These are phyloP conservation scores for Climacium dendroides DNA, from an alignment of 225 moss, liverwort and hornwort species.

Conservation along the genomic window DNA sequence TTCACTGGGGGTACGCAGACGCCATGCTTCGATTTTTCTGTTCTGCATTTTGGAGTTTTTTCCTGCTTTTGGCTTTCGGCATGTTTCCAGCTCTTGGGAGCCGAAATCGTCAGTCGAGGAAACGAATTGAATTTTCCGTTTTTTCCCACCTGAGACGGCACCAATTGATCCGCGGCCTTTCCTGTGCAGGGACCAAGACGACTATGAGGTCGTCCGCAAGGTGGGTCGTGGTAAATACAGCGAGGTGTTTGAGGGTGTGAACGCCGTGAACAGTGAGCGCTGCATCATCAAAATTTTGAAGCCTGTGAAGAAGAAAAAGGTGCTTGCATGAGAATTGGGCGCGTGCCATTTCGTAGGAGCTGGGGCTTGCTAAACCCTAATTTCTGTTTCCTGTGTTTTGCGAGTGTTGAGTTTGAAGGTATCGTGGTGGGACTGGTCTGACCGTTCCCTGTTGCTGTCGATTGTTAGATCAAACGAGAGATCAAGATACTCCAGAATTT, in stretches of 20 bases:
- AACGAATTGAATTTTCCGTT: no score
- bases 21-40: neutral
- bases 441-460: neutral
- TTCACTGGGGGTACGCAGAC: constrained; percentile 83
- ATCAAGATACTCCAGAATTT: constrained; percentile 92
- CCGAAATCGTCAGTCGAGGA: neutral
- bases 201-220: constrained; percentile 54
- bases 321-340: neutral
- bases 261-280: constrained; percentile 39
- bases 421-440: neutral
- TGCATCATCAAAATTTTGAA: constrained; percentile 58
- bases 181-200: constrained; percentile 38
- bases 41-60: neutral
- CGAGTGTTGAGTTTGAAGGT: neutral
- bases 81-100: neutral
- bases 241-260: constrained; percentile 56
- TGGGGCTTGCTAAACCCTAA: neutral
- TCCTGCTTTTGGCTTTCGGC: neutral
- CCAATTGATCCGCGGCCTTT: neutral
- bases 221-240: constrained; percentile 56
- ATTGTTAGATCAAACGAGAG: constrained; percentile 65
- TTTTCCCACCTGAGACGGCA: neutral
- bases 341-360: neutral
- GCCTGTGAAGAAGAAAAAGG: constrained; percentile 63
- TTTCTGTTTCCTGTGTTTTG: neutral